Evolutionary conservation across 2,329 filamentous ascomycete species (phyloP).

Genomic region (Fusarium fujikuroi): DNA sequence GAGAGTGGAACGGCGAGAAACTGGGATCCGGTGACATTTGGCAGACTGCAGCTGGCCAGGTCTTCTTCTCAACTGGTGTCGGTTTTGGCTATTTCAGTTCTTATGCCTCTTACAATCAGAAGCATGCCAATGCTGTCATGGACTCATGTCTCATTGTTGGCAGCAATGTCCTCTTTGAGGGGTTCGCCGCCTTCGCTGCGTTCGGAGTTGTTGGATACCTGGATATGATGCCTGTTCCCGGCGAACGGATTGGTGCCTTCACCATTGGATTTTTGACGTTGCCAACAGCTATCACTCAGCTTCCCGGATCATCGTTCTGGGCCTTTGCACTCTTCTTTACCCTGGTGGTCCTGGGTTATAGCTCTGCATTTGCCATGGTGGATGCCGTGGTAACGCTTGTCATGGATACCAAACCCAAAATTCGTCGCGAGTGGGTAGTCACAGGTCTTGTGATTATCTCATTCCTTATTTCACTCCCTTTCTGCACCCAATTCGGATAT

Average conservation of each 20-base stretch:
- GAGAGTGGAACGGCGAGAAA: slow-evolving; percentile 60
- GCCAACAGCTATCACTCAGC: slow-evolving; percentile 65
- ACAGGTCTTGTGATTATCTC: slow-evolving; percentile 60
- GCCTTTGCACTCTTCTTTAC: slow-evolving; percentile 68
- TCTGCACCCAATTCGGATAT: slow-evolving; percentile 68
- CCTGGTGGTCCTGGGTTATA: slow-evolving; percentile 66
- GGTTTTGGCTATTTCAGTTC: slow-evolving; percentile 69
- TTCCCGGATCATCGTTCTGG: slow-evolving; percentile 69
- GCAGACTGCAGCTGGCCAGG: slow-evolving; percentile 69
- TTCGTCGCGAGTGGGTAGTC: slow-evolving; percentile 57
- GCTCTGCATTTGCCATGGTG: slow-evolving; percentile 68
- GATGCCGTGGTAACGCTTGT: slow-evolving; percentile 65
- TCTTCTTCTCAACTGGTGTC: slow-evolving; percentile 69
- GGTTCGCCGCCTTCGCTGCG: slow-evolving; percentile 58
- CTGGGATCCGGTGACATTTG: slow-evolving; percentile 63
- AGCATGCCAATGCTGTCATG: slow-evolving; percentile 68
- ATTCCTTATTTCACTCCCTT: slow-evolving; percentile 65
- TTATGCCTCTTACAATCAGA: slow-evolving; percentile 68
- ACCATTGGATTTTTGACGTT: slow-evolving; percentile 68
- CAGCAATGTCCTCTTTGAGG: slow-evolving; percentile 68
- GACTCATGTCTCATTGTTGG: slow-evolving; percentile 65
- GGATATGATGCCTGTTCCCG: slow-evolving; percentile 50
- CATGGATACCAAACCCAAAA: slow-evolving; percentile 59
- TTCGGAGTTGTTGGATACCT: slow-evolving; percentile 67
- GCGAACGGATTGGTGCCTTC: slow-evolving; percentile 62